Conservation (phyloP, 2,329 filamentous ascomycete species). For the Balansia obtecta region DNA sequence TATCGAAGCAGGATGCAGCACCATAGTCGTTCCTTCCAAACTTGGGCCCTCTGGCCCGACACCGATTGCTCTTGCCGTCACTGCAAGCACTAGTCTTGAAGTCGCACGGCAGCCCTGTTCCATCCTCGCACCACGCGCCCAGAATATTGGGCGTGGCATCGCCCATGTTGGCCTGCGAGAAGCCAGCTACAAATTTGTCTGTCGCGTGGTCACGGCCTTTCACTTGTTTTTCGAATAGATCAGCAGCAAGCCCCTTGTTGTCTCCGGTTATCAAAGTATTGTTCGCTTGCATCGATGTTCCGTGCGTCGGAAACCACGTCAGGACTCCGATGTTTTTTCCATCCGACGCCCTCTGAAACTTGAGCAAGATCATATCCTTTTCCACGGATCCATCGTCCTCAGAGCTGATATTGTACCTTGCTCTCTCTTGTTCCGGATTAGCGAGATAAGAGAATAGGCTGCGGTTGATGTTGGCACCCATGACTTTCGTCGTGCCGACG, state of each 20-base stretch:
- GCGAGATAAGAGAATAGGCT: conserved; percentile 76
- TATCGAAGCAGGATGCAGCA: conserved; percentile 63
- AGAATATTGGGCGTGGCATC: conserved; percentile 78
- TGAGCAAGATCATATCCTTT: conserved; percentile 66
- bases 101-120: conserved; percentile 54
- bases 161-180: conserved; percentile 82
- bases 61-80: conserved; percentile 51
- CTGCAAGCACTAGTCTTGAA: conserved; percentile 70
- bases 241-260: conserved; percentile 85
- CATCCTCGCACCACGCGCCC: conserved; percentile 80
- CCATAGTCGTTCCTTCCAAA: conserved; percentile 57
- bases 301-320: conserved; percentile 85
- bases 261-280: conserved; percentile 82
- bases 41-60: conserved; percentile 58
- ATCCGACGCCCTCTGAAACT: conserved; percentile 59
- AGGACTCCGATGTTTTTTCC: conserved; percentile 66
- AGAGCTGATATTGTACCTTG: conserved; percentile 39
- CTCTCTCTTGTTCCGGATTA: conserved; percentile 63
- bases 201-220: conserved; percentile 41
- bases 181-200: conserved; percentile 69
- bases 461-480: conserved; percentile 68
- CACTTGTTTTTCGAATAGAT: conserved; percentile 66
- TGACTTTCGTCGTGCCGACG: conserved; percentile 47
- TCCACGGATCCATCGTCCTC: conserved; percentile 40
- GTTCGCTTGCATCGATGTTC: conserved; percentile 80